Evolutionary conservation across 1,139 yeast species (phyloP), one percentile per base, ranked within the genome.

Genomic region (Candida sanyaensis): DNA sequence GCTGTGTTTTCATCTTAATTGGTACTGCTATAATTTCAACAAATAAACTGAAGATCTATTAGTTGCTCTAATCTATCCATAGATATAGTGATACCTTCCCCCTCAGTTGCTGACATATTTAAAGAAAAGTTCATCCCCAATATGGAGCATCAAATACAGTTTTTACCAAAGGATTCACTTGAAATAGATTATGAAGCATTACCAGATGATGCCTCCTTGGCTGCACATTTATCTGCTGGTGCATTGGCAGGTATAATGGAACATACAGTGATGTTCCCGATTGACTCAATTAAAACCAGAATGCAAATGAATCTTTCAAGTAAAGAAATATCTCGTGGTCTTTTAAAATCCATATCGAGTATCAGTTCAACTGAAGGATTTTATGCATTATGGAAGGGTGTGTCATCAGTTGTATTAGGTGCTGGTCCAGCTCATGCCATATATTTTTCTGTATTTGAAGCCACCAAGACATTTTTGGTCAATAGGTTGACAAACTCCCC

Each of bases 381-480:
- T 3, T 66, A 82, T 50, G 88, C 96, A 1, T 78, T 92, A 41
- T 93, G 98, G 97, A 78, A 96, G 62, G 99, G 99, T 50, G 91
- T 93, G 31, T 85, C 93, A 12, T 88, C 97, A 1, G 96, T 95
- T 54, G 84, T 92, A 9, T 65, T 93, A 54, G 99, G 99, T 39
- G 98, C 99, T n/a, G 99, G 99, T 5, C 99, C 99, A 2, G 98
- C 99, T 8, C 99, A 93, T 70, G 99, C 99, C 1, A 88, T 95
- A 12, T 95, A 95, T 69, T 93, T 92, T 68, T 87, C 93, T n/a
- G 96, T 96, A 6, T 95, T 92, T 68, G 99, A 93, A 69, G 79
- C 85, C 42, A 80, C 93, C 50, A 92, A 92, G 65, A 83, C 88
- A 28, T 63, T 69, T 63, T 48, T 76, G 77, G 68, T 81, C 62